phyloP scores from a whole-genome alignment of 306 rosid species.

The Hippophae gyantsensis region DNA sequence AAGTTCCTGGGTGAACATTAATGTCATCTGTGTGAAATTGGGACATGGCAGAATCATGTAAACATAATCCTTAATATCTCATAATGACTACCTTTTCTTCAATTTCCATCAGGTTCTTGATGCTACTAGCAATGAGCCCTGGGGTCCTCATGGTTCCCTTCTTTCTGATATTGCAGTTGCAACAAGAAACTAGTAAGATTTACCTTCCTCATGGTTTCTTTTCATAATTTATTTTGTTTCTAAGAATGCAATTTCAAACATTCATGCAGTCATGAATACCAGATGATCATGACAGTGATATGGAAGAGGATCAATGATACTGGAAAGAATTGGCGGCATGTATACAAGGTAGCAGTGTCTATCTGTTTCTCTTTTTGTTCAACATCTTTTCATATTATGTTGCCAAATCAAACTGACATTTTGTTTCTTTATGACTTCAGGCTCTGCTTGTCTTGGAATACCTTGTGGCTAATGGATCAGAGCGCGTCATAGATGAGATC shows the following conservation, averaged over 20 bases:
- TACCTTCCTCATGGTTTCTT: constrained; percentile 12
- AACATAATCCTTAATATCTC: no score
- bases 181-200: constrained; percentile 79
- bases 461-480: constrained; percentile 91
- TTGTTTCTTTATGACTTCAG: constrained; percentile 32
- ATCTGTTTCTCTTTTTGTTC: not conserved
- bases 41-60: not conserved
- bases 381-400: not conserved
- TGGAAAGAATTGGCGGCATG: constrained; percentile 99
- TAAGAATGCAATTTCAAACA: constrained; percentile 24
- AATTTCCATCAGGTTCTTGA: constrained; percentile 65
- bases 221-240: constrained; percentile 15
- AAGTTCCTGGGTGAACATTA: no score
- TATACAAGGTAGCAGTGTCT: constrained; percentile 64
- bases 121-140: constrained; percentile 97
- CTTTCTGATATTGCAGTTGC: constrained; percentile 94
- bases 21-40: no score
- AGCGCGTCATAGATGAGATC: constrained; percentile 90
- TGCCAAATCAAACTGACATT: constrained; percentile 9
- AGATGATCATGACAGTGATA: constrained; percentile 83
- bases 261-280: constrained; percentile 81
- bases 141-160: constrained; percentile 99
- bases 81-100: no score
- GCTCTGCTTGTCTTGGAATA: constrained; percentile 89
- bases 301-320: constrained; percentile 98